Evolutionary conservation across 306 rosid genomes (phyloP).

Genomic region (Cucurbita moschata): DNA sequence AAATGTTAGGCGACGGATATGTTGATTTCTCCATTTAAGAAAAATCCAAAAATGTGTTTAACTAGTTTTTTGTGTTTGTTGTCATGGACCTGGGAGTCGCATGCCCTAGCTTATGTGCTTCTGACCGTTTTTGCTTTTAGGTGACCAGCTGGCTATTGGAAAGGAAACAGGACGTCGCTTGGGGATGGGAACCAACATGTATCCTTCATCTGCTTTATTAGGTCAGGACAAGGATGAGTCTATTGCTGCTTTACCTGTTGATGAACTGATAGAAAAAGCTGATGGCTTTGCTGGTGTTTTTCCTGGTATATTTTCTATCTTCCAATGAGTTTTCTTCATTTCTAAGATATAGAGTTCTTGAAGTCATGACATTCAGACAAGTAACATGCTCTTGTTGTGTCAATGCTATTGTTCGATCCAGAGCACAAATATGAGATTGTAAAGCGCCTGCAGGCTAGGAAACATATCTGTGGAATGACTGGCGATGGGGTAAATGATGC

Average conservation of each 20-base stretch:
- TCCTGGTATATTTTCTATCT: slow-evolving; percentile 48
- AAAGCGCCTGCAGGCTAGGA: slow-evolving; percentile 95
- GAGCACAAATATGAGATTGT: slow-evolving; percentile 98
- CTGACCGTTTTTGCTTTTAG: slow-evolving; percentile 24
- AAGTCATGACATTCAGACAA: background rate
- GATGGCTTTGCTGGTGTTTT: slow-evolving; percentile 98
- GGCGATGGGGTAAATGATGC: slow-evolving; percentile 99
- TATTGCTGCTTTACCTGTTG: slow-evolving; percentile 74
- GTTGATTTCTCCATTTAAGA: background rate
- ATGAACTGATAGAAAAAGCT: slow-evolving; percentile 89
- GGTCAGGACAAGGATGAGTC: slow-evolving; percentile 94
- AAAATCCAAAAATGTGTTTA: background rate
- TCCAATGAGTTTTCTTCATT: background rate
- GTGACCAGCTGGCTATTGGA: slow-evolving; percentile 95
- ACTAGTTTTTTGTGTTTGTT: background rate
- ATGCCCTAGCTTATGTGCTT: background rate
- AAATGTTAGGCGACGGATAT: background rate
- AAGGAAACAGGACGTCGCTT: slow-evolving; percentile 98
- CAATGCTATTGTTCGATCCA: slow-evolving; percentile 15
- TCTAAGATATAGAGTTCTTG: background rate
- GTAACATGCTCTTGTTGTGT: slow-evolving; percentile 5
- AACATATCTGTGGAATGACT: slow-evolving; percentile 97
- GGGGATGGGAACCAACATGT: slow-evolving; percentile 99
- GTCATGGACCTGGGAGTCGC: background rate
- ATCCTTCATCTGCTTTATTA: slow-evolving; percentile 91